Evolutionary conservation across 2,329 filamentous ascomycete species (phyloP).

Genomic region (Exophiala oligosperma): DNA sequence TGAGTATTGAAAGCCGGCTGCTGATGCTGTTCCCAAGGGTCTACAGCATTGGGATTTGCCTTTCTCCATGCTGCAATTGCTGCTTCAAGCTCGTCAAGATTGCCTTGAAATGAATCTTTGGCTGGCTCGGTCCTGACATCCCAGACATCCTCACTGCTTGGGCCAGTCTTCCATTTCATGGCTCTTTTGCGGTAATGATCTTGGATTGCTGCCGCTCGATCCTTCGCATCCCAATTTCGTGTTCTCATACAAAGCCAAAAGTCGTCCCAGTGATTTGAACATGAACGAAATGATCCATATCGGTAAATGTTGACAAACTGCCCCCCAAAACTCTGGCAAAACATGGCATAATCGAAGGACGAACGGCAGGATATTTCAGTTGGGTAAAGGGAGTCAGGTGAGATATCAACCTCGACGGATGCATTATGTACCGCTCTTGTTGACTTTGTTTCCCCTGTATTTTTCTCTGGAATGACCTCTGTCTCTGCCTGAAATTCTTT

Average conservation of each 20-base stretch:
- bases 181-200: constrained; percentile 69
- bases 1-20: constrained; percentile 3
- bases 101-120: constrained; percentile 47
- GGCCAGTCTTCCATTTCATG: constrained; percentile 64
- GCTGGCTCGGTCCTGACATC: constrained; percentile 67
- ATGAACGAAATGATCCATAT: constrained; percentile 73
- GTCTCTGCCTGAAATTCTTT: constrained; percentile 45
- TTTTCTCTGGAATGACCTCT: constrained; percentile 14
- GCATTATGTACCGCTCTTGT: constrained; percentile 17
- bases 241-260: constrained; percentile 98
- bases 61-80: constrained; percentile 46
- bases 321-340: constrained; percentile 83
- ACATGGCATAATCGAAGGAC: constrained; percentile 90
- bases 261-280: constrained; percentile 83
- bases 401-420: constrained; percentile 34
- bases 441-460: constrained; percentile 5
- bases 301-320: constrained; percentile 93
- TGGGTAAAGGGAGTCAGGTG: constrained; percentile 72
- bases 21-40: constrained; percentile 23
- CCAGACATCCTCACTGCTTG: constrained; percentile 91
- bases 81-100: constrained; percentile 44
- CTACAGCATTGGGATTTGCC: constrained; percentile 31
- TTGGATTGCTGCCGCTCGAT: constrained; percentile 61
- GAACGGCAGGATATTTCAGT: constrained; percentile 83
- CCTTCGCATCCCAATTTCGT: constrained; percentile 60